Evolutionary conservation across 1,284 basidiomycete species (phyloP), one percentile per base, ranked within the genome.

Genomic region (Coniophora puteana): DNA sequence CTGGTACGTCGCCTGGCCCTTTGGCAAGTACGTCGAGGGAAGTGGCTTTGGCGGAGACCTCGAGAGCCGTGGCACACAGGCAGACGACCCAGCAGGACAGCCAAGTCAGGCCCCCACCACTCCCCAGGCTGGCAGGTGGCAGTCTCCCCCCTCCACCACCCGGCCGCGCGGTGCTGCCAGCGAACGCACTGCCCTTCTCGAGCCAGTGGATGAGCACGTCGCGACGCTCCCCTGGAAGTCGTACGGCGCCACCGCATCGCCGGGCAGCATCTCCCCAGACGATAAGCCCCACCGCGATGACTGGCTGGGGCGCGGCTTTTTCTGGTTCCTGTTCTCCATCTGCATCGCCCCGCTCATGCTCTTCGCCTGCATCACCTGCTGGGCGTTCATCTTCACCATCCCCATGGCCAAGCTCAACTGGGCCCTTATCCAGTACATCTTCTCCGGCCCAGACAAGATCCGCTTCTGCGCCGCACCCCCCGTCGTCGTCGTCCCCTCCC

Each of bases 381-480:
- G 94, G 93, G 90, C 76, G 20, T 74, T 93, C 48, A 85, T 99
- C 46, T 76, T 99, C 58, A 89, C 94, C 28, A 91, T 99, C 47
- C 96, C 96, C 6, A 99, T 99, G 96, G 96, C 94, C 25, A 95
- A 90, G 63, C 76, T 99, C 34, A 91, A 84, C 49, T 99, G 95
- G 94, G 90, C 83, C 12, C 76, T 99, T 29, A 75, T 99, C 58
- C 83, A 85, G 43, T 80, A 93, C 58, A 73, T 99, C 35, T 84
- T 86, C 53, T 68, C 74, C 43, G 83, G 87, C 48, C 93, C 96
- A 0, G 82, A 87, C 14, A 80, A 80, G 34, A 86, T 99, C 51
- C 89, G 94, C 47, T 99, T 99, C 72, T 92, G 93, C 49, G 79
- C 89, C 10, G 83, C 86, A 13, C 66, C 71, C 13, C 68, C 78